Evolutionary conservation across 495 filamentous ascomycete genomes (phyloP), one percentile per base, ranked within the genome.

Genomic region (Jackrogersella multiformis): DNA sequence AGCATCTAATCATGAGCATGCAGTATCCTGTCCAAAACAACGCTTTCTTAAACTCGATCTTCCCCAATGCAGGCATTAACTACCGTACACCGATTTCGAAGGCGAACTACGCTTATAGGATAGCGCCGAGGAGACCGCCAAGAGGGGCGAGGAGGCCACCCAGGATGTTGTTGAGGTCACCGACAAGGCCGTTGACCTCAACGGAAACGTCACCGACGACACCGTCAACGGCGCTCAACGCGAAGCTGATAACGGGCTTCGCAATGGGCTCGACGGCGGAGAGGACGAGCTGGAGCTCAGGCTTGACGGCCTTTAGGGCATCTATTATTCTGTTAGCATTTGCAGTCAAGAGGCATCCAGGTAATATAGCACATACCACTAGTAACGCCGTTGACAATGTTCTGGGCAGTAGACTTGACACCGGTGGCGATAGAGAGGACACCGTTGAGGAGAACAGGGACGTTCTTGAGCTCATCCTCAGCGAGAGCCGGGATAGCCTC

Each of bases 1-100:
- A 71, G 68, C 68, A 71, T 71, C 63, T 56, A 66, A 39, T 71
- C 62, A 71, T 67, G 48, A 71, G 63, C 68, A 67, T 67, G 63
- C 63, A 67, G 20, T 58, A 30, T 39, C 59, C 44, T 34, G 45
- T 53, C 46, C 45, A 26, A 24, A 49, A 30, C 39, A 56, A 66
- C 52, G 51, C 61, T 61, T 21, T 62, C 36, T 24, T 34, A 21
- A 51, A 26, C 26, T 32, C 48, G 56, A 66, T 66, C 56, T 61
- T 56, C 68, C 49, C 38, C 36, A 61, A 69, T 65, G 51, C 60
- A 49, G 21, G 26, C 42, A 62, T 56, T n/a, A 66, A 56, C 16
- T 53, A 56, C 42, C 54, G 18, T 49, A 56, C 61, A 62, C 32
- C 12, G n/a, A 5, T n/a, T 18, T 7, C 51, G 28, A 48, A n/a